A percentile compares a stretch with the other conserved stretches of the same genome.
These are phyloP conservation scores for Coriolopsis trogii DNA, from an alignment of 1,284 basidiomycete species.

Conservation along the genomic window DNA sequence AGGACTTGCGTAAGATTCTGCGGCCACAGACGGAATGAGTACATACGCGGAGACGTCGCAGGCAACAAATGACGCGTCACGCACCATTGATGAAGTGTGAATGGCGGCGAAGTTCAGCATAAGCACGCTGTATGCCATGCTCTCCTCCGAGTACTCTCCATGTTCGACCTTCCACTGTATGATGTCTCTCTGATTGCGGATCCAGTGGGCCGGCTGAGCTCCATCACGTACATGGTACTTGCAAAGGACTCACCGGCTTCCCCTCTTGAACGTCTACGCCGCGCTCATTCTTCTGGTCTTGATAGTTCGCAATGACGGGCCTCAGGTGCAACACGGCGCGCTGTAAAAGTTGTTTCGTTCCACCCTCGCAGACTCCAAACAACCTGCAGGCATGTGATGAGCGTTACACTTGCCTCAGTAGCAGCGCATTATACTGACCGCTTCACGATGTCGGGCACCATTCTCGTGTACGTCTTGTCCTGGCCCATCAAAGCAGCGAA, in stretches of 20 bases:
- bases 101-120: slow-evolving; percentile 35
- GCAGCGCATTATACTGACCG: too few relatives aligned
- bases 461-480: slow-evolving; percentile 13
- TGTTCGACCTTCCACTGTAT: background rate
- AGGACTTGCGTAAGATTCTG: slow-evolving; percentile 42
- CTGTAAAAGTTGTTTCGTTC: too few relatives aligned
- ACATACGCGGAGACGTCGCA: background rate
- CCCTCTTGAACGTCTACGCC: too few relatives aligned
- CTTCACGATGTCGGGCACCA: slow-evolving; percentile 1
- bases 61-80: slow-evolving; percentile 16
- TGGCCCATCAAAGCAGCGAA: slow-evolving; percentile 24
- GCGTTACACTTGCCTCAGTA: too few relatives aligned
- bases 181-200: background rate
- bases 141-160: slow-evolving; percentile 5
- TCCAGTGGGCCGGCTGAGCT: background rate
- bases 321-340: too few relatives aligned
- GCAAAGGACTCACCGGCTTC: too few relatives aligned
- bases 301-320: too few relatives aligned
- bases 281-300: too few relatives aligned
- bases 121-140: slow-evolving; percentile 24
- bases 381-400: too few relatives aligned
- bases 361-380: too few relatives aligned
- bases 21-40: background rate
- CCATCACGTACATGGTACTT: slow-evolving; percentile 21
- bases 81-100: slow-evolving; percentile 30